phyloP scores from a whole-genome alignment of 106 monocot species.

The Ottelia alismoides region DNA sequence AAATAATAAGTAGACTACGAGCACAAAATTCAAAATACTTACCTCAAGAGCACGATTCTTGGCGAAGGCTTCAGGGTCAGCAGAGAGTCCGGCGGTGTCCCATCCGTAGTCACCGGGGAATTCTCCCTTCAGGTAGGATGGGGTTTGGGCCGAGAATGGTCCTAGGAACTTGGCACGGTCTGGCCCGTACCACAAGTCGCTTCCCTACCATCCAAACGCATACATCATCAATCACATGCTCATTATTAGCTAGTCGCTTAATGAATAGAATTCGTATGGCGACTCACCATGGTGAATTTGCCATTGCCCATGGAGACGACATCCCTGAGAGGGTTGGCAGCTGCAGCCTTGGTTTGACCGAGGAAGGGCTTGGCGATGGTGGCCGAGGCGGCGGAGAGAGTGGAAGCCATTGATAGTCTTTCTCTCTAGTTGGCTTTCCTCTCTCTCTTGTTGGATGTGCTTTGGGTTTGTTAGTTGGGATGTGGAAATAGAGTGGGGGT shows the following conservation, averaged over 20 bases:
- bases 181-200: conserved; percentile 87
- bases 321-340: conserved; percentile 35
- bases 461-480: background rate
- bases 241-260: too few species aligned
- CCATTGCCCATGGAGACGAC: conserved; percentile 50
- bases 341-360: conserved; percentile 32
- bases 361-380: conserved; percentile 38
- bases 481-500: background rate
- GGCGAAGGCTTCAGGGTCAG: conserved; percentile 97
- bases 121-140: conserved; percentile 89
- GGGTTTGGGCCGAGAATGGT: conserved; percentile 93
- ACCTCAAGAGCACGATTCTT: conserved; percentile 94
- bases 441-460: background rate
- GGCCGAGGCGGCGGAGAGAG: conserved; percentile 28
- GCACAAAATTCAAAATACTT: background rate
- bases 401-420: conserved; percentile 46
- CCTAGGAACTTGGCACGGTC: conserved; percentile 92
- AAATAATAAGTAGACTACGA: background rate
- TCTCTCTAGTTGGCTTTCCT: too few species aligned
- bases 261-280: too few species aligned
- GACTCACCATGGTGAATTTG: conserved; percentile 90
- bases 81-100: conserved; percentile 97
- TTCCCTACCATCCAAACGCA: conserved; percentile 21
- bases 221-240: background rate
- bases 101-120: conserved; percentile 98